Evolutionary conservation across 352 stramenopile species (phyloP).

Genomic region (Elongisporangium undulatum): DNA sequence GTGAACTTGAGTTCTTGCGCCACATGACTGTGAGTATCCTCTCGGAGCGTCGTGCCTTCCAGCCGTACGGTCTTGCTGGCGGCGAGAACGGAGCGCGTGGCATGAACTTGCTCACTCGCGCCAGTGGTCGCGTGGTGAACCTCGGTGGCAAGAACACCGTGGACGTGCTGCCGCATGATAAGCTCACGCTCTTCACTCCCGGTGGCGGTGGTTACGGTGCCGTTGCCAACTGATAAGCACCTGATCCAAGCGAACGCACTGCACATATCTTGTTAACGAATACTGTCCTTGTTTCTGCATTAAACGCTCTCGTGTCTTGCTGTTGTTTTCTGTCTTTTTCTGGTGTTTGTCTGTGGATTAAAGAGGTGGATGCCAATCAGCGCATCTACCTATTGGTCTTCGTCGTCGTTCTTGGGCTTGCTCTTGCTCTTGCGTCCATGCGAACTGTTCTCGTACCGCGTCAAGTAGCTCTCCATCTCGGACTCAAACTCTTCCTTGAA

Average conservation of each 20-base stretch:
- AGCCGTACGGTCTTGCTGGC: slow-evolving; percentile 94
- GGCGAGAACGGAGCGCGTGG: slow-evolving; percentile 88
- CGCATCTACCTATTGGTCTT: not conserved
- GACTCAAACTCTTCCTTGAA: slow-evolving; percentile 53
- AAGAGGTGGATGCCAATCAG: not conserved
- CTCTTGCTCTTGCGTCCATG: slow-evolving; percentile 15
- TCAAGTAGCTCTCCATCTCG: slow-evolving; percentile 61
- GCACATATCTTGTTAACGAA: not conserved
- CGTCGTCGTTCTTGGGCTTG: slow-evolving; percentile 7
- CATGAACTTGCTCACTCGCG: slow-evolving; percentile 90
- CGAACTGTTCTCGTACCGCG: slow-evolving; percentile 13
- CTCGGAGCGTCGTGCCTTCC: slow-evolving; percentile 94
- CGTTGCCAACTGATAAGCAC: slow-evolving; percentile 10
- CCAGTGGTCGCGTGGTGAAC: slow-evolving; percentile 66
- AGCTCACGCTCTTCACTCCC: slow-evolving; percentile 95
- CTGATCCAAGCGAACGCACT: not conserved
- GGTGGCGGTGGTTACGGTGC: slow-evolving; percentile 94
- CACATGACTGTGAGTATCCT: slow-evolving; percentile 97
- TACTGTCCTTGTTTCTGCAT: slow-evolving; percentile 2
- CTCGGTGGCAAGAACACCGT: slow-evolving; percentile 94
- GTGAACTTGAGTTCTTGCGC: slow-evolving; percentile 94
- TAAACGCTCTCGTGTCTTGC: slow-evolving; percentile 7
- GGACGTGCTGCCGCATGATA: slow-evolving; percentile 88
- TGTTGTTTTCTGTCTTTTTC: slow-evolving; percentile 11
- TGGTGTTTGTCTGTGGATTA: slow-evolving; percentile 6